Conservation (phyloP, 2,329 filamentous ascomycete species). For the Colletotrichum musae region DNA sequence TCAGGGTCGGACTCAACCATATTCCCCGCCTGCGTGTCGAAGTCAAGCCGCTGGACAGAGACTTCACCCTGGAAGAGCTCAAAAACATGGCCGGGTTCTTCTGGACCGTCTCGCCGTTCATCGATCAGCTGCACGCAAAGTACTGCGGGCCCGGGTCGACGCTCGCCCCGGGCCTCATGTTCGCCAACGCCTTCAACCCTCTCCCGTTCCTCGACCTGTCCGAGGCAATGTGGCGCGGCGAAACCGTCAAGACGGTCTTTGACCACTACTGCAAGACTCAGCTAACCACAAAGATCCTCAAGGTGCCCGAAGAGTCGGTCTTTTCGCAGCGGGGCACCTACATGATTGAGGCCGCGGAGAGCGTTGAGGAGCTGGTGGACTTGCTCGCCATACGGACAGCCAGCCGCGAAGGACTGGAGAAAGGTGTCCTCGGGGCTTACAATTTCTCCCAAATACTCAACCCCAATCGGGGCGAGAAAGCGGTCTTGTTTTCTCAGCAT, state of each 20-base stretch:
- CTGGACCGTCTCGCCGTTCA: slow-evolving; percentile 7
- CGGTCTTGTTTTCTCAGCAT: slow-evolving; percentile 25
- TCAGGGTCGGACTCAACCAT: not conserved
- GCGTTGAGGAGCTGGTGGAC: not conserved
- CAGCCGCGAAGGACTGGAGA: not conserved
- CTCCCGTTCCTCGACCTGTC: not conserved
- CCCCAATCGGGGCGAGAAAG: not conserved
- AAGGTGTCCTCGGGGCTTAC: slow-evolving; percentile 6
- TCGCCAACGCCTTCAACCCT: slow-evolving; percentile 1
- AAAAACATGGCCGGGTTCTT: slow-evolving; percentile 18
- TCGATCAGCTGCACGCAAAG: slow-evolving; percentile 18
- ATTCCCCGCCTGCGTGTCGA: not conserved
- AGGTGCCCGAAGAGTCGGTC: too few species aligned
- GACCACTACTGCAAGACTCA: not conserved
- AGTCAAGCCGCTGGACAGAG: not conserved
- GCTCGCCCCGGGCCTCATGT: slow-evolving; percentile 23
- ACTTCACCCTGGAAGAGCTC: slow-evolving; percentile 8
- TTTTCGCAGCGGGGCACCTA: not conserved
- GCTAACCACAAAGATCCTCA: too few species aligned
- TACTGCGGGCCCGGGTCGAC: slow-evolving; percentile 10
- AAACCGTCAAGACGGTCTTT: not conserved
- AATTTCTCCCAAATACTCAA: slow-evolving; percentile 16
- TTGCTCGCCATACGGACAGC: not conserved
- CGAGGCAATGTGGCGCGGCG: slow-evolving; percentile 9
- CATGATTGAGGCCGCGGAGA: not conserved